Evolutionary conservation across 2,329 filamentous ascomycete genomes (phyloP).

Genomic region (Phialophora verrucosa): DNA sequence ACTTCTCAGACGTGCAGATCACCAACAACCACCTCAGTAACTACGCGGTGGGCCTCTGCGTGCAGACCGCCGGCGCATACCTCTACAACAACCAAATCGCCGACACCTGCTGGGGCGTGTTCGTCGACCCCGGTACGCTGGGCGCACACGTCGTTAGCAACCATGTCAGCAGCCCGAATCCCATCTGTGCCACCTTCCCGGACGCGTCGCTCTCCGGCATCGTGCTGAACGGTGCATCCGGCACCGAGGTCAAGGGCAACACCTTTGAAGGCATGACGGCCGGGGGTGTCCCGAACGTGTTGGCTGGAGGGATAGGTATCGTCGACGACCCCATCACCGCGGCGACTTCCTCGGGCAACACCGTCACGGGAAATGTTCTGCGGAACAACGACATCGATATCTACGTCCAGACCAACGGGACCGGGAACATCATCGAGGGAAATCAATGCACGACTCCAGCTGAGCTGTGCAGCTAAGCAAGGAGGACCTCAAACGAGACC

Average conservation of each 20-base stretch:
- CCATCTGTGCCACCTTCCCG: constrained; percentile 15
- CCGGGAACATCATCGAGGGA: constrained; percentile 26
- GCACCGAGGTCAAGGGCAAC: constrained; percentile 24
- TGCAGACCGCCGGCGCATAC: constrained; percentile 28
- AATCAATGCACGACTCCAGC: constrained; percentile 31
- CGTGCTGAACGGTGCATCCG: constrained; percentile 12
- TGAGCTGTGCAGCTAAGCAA: constrained; percentile 21
- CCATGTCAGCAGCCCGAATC: constrained; percentile 21
- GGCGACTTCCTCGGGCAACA: constrained; percentile 16
- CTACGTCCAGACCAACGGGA: constrained; percentile 27
- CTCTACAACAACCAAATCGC: constrained; percentile 24
- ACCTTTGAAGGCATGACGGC: constrained; percentile 22
- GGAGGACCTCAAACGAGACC: background rate
- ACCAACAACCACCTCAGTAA: constrained; percentile 26
- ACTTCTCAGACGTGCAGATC: constrained; percentile 19
- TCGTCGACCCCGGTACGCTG: constrained; percentile 27
- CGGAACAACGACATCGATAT: constrained; percentile 30
- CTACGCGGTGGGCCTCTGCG: constrained; percentile 30
- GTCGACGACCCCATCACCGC: constrained; percentile 18
- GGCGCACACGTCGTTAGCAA: constrained; percentile 29
- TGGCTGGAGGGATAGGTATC: constrained; percentile 19
- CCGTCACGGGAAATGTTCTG: constrained; percentile 26
- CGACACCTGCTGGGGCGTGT: constrained; percentile 27
- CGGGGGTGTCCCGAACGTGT: constrained; percentile 6
- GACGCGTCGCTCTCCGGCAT: constrained; percentile 10